These are phyloP conservation scores for Aleurites moluccanus DNA, from an alignment of 441 rosid genomes.

Conservation along the genomic window DNA sequence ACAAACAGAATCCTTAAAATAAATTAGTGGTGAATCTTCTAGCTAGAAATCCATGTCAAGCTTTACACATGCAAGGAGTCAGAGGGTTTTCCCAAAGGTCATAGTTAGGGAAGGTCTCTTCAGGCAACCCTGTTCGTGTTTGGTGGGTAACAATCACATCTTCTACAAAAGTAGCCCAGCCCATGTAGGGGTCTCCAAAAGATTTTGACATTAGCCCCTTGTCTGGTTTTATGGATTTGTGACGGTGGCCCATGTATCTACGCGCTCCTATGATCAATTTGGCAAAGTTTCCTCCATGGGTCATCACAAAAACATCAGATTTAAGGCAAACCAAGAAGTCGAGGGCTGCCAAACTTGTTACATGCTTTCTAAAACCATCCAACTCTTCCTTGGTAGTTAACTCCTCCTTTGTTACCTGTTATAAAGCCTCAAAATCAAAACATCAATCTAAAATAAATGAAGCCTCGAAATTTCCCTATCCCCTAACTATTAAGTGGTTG, in stretches of 20 bases:
- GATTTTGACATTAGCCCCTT: slow-evolving; percentile 99
- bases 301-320: slow-evolving; percentile 98
- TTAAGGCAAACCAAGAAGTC: slow-evolving; percentile 96
- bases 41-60: slow-evolving; percentile 42
- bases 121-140: slow-evolving; percentile 92
- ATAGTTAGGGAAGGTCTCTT: slow-evolving; percentile 96
- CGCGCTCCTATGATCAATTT: slow-evolving; percentile 96
- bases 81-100: slow-evolving; percentile 99
- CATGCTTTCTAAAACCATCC: slow-evolving; percentile 82
- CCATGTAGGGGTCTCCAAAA: slow-evolving; percentile 96
- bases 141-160: slow-evolving; percentile 93
- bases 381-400: slow-evolving; percentile 78
- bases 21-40: slow-evolving; percentile 19
- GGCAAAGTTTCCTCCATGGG: slow-evolving; percentile 98
- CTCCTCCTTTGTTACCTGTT: slow-evolving; percentile 97
- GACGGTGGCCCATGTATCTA: slow-evolving; percentile 91
- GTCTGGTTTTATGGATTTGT: slow-evolving; percentile 95
- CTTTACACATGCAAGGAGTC: slow-evolving; percentile 98
- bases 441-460: neutral
- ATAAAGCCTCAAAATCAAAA: slow-evolving; percentile 12
- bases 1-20: slow-evolving; percentile 17
- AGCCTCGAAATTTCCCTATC: neutral
- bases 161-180: slow-evolving; percentile 96
- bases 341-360: slow-evolving; percentile 96
- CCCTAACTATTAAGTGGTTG: too few relatives aligned